These are phyloP conservation scores for Coix lacrymajobi DNA, from an alignment of 176 grass and related monocot species.

Conservation along the genomic window DNA sequence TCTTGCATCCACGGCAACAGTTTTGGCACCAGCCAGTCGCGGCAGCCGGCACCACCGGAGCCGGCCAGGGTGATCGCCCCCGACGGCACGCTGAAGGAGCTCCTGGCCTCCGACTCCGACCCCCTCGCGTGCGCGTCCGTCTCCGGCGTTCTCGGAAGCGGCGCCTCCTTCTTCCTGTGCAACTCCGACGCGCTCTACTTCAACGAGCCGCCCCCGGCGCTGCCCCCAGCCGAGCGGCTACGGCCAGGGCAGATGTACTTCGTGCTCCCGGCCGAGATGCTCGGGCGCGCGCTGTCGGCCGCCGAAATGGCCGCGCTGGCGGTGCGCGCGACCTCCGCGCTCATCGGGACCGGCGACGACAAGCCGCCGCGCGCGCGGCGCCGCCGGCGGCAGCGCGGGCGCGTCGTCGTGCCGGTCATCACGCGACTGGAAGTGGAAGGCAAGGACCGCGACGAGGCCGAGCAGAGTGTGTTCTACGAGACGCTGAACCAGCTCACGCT, in stretches of 20 bases:
- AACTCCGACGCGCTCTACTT: conserved; percentile 34
- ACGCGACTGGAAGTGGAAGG: background rate
- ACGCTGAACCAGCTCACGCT: background rate
- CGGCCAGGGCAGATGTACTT: conserved; percentile 42
- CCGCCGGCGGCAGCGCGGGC: background rate
- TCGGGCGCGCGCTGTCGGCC: background rate
- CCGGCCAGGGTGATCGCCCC: too few relatives aligned
- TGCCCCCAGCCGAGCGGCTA: conserved; percentile 1
- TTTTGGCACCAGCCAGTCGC: too few relatives aligned
- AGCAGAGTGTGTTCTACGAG: background rate
- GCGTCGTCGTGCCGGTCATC: background rate
- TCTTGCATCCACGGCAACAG: too few relatives aligned
- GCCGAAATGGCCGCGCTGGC: conserved; percentile 44
- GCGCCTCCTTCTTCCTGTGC: too few relatives aligned
- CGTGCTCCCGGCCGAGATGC: conserved; percentile 38
- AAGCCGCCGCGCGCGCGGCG: background rate
- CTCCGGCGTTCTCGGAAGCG: too few relatives aligned
- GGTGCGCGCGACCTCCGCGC: conserved; percentile 28
- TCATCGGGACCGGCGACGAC: conserved; percentile 11
- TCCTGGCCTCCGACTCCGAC: too few relatives aligned
- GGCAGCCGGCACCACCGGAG: too few relatives aligned
- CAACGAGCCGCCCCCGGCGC: background rate
- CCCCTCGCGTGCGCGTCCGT: too few relatives aligned
- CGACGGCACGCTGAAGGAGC: too few relatives aligned
- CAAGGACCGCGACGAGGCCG: background rate